A percentile compares a stretch with the other conserved stretches of the same genome.
Evolutionary conservation across 805 yeast species (phyloP).

Genomic region (Metschnikowia corniflorae): DNA sequence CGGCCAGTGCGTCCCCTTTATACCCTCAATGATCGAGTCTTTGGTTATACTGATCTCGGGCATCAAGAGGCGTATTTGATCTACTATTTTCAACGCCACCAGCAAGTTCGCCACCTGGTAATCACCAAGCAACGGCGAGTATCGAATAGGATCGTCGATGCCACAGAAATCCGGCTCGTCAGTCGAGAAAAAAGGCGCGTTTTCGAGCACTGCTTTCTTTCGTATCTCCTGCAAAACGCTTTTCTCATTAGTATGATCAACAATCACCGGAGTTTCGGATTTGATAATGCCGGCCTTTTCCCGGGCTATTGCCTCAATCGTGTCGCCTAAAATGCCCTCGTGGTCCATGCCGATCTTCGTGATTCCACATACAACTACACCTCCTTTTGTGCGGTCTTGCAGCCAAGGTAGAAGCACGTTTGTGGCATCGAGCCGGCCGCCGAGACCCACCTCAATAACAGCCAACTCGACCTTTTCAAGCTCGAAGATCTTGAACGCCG

Average conservation of each 20-base stretch:
- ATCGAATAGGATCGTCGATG: conserved; percentile 27
- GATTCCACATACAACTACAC: conserved; percentile 65
- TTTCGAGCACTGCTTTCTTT: conserved; percentile 29
- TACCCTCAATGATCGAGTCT: conserved; percentile 46
- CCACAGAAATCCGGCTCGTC: conserved; percentile 12
- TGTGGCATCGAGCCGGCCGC: conserved; percentile 88
- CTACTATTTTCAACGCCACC: conserved; percentile 59
- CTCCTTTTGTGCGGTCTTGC: conserved; percentile 13
- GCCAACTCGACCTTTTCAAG: conserved; percentile 63
- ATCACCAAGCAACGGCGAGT: conserved; percentile 62
- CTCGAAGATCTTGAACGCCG: conserved; percentile 75
- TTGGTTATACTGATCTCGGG: conserved; percentile 27
- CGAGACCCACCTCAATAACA: conserved; percentile 90
- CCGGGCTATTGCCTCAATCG: conserved; percentile 59
- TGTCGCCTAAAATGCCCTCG: conserved; percentile 67
- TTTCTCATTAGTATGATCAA: conserved; percentile 10
- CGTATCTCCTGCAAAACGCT: conserved; percentile 48
- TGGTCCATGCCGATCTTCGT: conserved; percentile 89
- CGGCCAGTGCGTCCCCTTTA: conserved; percentile 68
- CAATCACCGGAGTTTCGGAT: conserved; percentile 53
- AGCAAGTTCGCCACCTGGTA: conserved; percentile 72
- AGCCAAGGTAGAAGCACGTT: conserved; percentile 49
- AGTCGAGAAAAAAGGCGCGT: conserved; percentile 27
- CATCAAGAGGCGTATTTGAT: conserved; percentile 23
- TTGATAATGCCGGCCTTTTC: conserved; percentile 90